Conservation (phyloP, 805 yeast species). For the Metschnikowia lunata region DNA sequence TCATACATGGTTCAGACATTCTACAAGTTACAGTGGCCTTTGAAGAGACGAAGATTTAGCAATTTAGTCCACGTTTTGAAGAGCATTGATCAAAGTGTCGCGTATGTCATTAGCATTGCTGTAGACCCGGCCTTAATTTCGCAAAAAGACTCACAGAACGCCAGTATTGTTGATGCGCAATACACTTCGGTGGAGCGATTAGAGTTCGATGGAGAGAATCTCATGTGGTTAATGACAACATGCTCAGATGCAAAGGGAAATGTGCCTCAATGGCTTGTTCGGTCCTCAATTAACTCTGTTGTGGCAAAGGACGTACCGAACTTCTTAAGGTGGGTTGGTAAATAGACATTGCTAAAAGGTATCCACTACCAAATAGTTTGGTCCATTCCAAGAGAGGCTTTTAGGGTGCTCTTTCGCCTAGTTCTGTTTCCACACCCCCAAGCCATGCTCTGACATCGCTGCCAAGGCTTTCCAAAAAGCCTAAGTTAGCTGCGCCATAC, state of each 20-base stretch:
- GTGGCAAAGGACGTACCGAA: conserved; percentile 40
- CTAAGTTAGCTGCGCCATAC: conserved; percentile 29
- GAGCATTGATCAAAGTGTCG: conserved; percentile 15
- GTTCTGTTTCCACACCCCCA: conserved; percentile 20
- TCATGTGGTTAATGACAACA: conserved; percentile 39
- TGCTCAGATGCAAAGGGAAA: conserved; percentile 36
- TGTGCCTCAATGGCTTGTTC: conserved; percentile 36
- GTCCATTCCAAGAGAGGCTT: no score
- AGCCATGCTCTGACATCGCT: conserved; percentile 42
- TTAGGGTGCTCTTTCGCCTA: not conserved
- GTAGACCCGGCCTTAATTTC: conserved; percentile 26
- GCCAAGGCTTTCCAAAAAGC: conserved; percentile 39
- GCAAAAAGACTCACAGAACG: conserved; percentile 7
- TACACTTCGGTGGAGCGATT: conserved; percentile 37
- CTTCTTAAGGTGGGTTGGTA: conserved; percentile 29
- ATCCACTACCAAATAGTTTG: no score
- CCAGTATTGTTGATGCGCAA: conserved; percentile 24
- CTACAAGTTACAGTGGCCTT: conserved; percentile 36
- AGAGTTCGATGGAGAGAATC: conserved; percentile 16
- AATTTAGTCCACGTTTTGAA: conserved; percentile 31
- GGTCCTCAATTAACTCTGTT: conserved; percentile 27
- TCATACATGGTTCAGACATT: conserved; percentile 30
- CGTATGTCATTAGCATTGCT: conserved; percentile 31
- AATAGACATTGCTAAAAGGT: no score
- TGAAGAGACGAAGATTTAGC: conserved; percentile 32